A percentile compares a stretch with the other conserved stretches of the same genome.
phyloP scores from a whole-genome alignment of 257 asterid genomes.

The Jacaranda copaia region DNA sequence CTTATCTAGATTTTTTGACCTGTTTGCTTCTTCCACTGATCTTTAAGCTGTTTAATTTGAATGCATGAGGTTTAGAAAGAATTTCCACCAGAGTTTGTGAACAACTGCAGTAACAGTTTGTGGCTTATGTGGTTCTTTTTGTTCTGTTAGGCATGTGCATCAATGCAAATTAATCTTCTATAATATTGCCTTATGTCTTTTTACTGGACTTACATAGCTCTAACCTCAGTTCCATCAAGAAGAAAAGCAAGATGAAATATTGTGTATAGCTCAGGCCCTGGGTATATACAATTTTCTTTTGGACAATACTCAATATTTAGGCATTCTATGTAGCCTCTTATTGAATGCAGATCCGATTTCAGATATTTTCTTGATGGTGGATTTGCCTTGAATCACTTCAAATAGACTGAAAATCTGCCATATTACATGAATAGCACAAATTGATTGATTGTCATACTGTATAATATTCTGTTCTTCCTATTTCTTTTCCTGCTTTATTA shows the following conservation, averaged over 20 bases:
- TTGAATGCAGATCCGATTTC: neutral
- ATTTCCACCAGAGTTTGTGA: slow-evolving; percentile 2
- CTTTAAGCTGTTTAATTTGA: neutral
- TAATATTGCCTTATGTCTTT: slow-evolving; percentile 1
- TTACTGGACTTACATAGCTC: neutral
- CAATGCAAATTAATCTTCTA: neutral
- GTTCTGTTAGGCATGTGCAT: slow-evolving; percentile 5
- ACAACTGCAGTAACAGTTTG: slow-evolving; percentile 16
- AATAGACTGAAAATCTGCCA: neutral
- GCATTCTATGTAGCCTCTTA: slow-evolving; percentile 5
- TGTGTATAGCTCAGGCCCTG: neutral
- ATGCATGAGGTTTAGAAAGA: slow-evolving; percentile 17
- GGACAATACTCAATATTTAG: slow-evolving; percentile 12
- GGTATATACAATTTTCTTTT: slow-evolving; percentile 9
- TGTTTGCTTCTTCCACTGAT: no score
- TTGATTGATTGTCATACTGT: neutral
- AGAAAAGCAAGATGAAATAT: slow-evolving; percentile 22
- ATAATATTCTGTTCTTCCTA: neutral
- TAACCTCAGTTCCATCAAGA: neutral
- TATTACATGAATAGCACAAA: slow-evolving; percentile 15
- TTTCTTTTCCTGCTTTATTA: slow-evolving; percentile 5
- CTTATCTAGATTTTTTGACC: neutral
- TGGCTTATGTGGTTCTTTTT: slow-evolving; percentile 2
- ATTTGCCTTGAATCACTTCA: slow-evolving; percentile 23
- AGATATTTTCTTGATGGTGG: slow-evolving; percentile 5